Evolutionary conservation across 2,329 filamentous ascomycete genomes (phyloP).

Genomic region (Neonectria hederae): DNA sequence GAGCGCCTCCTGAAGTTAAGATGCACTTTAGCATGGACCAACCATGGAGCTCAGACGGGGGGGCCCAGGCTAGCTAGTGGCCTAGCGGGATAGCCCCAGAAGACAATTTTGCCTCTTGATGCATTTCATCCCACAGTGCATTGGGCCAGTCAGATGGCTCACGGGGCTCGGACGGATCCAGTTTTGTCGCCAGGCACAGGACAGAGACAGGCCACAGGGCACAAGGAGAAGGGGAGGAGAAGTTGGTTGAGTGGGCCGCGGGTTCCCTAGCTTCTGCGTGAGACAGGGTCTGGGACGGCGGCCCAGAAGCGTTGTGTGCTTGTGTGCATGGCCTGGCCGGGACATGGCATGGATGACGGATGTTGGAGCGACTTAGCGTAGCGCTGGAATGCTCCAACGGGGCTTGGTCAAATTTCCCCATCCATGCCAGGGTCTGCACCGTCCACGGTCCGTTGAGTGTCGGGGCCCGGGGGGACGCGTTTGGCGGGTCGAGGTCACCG

Average conservation of each 20-base stretch:
- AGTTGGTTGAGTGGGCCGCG: not conserved
- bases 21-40: slow-evolving; percentile 15
- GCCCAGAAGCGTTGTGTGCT: slow-evolving; percentile 3
- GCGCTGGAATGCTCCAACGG: slow-evolving; percentile 21
- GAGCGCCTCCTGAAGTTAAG: not conserved
- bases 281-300: slow-evolving; percentile 4
- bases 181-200: slow-evolving; percentile 23
- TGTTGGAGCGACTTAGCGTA: slow-evolving; percentile 3
- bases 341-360: slow-evolving; percentile 3
- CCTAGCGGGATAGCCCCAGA: slow-evolving; percentile 6
- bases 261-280: no score
- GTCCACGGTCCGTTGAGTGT: slow-evolving; percentile 16
- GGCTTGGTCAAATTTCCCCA: slow-evolving; percentile 25
- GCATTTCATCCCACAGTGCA: slow-evolving; percentile 20
- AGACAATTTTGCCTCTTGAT: slow-evolving; percentile 11
- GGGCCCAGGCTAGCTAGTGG: not conserved
- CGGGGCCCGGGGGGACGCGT: not conserved
- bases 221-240: no score
- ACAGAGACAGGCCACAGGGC: not conserved
- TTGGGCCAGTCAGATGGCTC: slow-evolving; percentile 10
- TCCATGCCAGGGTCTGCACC: slow-evolving; percentile 21
- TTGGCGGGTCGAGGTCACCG: not conserved
- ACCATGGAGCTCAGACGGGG: slow-evolving; percentile 15
- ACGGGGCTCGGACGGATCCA: not conserved
- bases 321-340: not conserved